A percentile compares a stretch with the other conserved stretches of the same genome.
Conservation (phyloP, 768 basidiomycete species). For the Fistulinella prunicolor region DNA sequence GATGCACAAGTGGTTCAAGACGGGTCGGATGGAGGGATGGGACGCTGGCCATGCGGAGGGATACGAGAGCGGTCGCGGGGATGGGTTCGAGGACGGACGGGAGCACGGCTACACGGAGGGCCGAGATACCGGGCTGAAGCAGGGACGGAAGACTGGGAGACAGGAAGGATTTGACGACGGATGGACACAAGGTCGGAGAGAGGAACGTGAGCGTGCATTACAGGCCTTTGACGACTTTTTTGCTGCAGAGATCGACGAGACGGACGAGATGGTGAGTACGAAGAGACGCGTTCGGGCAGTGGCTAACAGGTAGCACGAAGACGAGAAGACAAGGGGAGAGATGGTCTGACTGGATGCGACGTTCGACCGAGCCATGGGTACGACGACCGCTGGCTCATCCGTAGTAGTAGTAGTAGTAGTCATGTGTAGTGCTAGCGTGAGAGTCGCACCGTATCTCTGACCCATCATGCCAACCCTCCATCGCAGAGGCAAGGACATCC, state of each 20-base stretch:
- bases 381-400: constrained; percentile 15
- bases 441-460: neutral
- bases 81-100: constrained; percentile 43
- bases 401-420: neutral
- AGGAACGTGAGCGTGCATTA: constrained; percentile 52
- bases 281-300: neutral
- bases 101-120: constrained; percentile 39
- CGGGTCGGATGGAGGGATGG: constrained; percentile 45
- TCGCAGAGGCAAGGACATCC: constrained; percentile 65
- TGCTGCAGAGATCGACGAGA: constrained; percentile 39
- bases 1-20: constrained; percentile 43
- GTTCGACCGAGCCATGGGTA: constrained; percentile 21
- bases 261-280: constrained; percentile 24
- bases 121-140: constrained; percentile 31
- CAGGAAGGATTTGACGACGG: constrained; percentile 36
- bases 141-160: constrained; percentile 32
- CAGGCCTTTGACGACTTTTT: constrained; percentile 60
- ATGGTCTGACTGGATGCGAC: constrained; percentile 31
- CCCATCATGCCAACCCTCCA: constrained; percentile 35
- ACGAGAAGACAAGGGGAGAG: constrained; percentile 20
- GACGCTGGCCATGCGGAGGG: constrained; percentile 48
- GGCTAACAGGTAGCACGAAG: constrained; percentile 17
- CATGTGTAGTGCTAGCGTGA: constrained; percentile 1
- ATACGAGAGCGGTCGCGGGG: constrained; percentile 40
- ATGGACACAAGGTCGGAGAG: constrained; percentile 38